Conservation (phyloP, 108 stramenopile species). For the Fragilariopsis cylindrus region DNA sequence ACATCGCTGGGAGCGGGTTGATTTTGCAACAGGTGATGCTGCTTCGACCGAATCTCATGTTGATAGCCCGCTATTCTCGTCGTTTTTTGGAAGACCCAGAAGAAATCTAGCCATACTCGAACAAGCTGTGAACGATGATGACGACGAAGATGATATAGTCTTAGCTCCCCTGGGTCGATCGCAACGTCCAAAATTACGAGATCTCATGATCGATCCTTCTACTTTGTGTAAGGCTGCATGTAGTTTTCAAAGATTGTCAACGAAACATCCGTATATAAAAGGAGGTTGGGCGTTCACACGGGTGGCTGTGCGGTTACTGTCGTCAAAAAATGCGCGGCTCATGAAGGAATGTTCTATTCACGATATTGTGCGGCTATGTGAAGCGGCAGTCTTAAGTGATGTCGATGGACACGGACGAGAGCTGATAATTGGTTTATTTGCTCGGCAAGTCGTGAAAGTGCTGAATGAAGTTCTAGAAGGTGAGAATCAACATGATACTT, state of each 20-base stretch:
- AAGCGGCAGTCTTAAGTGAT: conserved; percentile 40
- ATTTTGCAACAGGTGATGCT: conserved; percentile 25
- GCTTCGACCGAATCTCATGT: background rate
- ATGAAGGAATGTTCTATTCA: conserved; percentile 43
- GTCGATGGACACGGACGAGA: conserved; percentile 34
- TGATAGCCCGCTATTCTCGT: conserved; percentile 30
- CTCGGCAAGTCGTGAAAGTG: conserved; percentile 42
- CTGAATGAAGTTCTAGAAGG: conserved; percentile 43
- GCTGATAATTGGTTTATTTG: conserved; percentile 40
- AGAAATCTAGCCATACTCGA: conserved; percentile 33
- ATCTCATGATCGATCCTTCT: conserved; percentile 53
- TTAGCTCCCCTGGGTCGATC: conserved; percentile 18
- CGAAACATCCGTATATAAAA: conserved; percentile 30
- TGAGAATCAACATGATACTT: conserved; percentile 6
- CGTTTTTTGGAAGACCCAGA: conserved; percentile 45
- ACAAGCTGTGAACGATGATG: conserved; percentile 32
- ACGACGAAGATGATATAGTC: conserved; percentile 38
- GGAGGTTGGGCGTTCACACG: conserved; percentile 41
- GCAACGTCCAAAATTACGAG: conserved; percentile 37
- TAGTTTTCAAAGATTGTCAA: conserved; percentile 33
- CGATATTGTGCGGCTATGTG: conserved; percentile 41
- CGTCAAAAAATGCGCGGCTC: conserved; percentile 54
- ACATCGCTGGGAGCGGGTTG: conserved; percentile 49
- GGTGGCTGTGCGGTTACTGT: conserved; percentile 46
- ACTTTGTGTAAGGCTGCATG: conserved; percentile 52